phyloP scores from a whole-genome alignment of 192 early-diverging fungal genomes.

The Gryganskiella cystojenkinii region DNA sequence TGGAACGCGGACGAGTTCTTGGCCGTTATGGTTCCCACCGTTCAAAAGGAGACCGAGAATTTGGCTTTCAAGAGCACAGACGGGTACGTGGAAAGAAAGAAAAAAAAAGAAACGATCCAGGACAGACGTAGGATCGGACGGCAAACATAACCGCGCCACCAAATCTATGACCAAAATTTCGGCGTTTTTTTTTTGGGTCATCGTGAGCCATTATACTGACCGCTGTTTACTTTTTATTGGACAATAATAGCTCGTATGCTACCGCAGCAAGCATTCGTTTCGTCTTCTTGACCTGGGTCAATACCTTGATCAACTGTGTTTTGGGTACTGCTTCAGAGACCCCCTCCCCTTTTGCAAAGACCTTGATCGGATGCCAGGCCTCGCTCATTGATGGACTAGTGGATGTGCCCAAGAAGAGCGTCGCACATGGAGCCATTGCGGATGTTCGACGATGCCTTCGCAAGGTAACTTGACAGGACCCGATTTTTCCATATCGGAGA shows the following conservation, averaged over 20 bases:
- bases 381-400: constrained; percentile 63
- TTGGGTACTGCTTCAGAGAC: constrained; percentile 29
- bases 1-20: constrained; percentile 68
- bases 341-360: constrained; percentile 24
- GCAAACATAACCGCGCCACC: too few species aligned
- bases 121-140: neutral
- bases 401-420: constrained; percentile 58
- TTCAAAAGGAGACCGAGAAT: constrained; percentile 63
- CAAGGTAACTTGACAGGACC: constrained; percentile 28
- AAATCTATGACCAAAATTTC: too few species aligned
- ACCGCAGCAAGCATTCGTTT: constrained; percentile 69
- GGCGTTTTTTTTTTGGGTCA: too few species aligned
- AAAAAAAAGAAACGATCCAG: constrained; percentile 26
- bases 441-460: constrained; percentile 69
- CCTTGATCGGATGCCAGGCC: constrained; percentile 58
- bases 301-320: constrained; percentile 56
- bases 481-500: neutral
- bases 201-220: constrained; percentile 17
- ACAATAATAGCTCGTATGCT: constrained; percentile 39
- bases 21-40: constrained; percentile 63
- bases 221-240: neutral
- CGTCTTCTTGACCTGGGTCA: constrained; percentile 73
- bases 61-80: constrained; percentile 53
- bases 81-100: constrained; percentile 38
- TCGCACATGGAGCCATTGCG: constrained; percentile 62